phyloP scores from a whole-genome alignment of 192 early-diverging fungal species.

The Coemansia sp. region DNA sequence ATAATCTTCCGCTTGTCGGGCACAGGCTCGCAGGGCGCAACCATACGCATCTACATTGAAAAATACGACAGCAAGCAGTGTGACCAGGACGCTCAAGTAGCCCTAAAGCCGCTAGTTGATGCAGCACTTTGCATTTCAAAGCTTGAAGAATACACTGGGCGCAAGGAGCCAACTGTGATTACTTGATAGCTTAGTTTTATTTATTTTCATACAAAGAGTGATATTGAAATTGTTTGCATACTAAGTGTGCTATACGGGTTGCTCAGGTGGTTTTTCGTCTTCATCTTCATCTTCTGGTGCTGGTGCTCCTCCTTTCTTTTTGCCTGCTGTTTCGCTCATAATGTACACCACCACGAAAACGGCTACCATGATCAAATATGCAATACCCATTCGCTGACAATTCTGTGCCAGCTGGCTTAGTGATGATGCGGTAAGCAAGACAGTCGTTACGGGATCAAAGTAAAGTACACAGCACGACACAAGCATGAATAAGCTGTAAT shows the following conservation, averaged over 20 bases:
- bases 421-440: background rate
- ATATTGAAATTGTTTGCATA: background rate
- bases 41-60: conserved; percentile 94
- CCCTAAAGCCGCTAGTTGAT: conserved; percentile 85
- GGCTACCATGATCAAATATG: background rate
- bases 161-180: conserved; percentile 88
- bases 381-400: background rate
- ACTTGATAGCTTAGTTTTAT: conserved; percentile 54
- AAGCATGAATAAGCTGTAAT: background rate
- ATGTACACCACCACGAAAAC: background rate
- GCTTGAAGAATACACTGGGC: conserved; percentile 80
- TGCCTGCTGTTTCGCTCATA: background rate
- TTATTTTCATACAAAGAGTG: no score
- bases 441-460: background rate
- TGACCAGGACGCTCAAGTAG: conserved; percentile 73
- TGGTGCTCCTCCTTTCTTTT: background rate
- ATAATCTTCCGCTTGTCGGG: conserved; percentile 91
- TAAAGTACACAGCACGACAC: background rate
- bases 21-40: conserved; percentile 94
- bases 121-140: conserved; percentile 75
- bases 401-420: background rate
- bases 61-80: conserved; percentile 65
- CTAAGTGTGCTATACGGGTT: no score
- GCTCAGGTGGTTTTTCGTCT: no score
- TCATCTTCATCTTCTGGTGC: background rate